phyloP scores from a whole-genome alignment of 2,329 filamentous ascomycete genomes.

The Beauveria sp. region DNA sequence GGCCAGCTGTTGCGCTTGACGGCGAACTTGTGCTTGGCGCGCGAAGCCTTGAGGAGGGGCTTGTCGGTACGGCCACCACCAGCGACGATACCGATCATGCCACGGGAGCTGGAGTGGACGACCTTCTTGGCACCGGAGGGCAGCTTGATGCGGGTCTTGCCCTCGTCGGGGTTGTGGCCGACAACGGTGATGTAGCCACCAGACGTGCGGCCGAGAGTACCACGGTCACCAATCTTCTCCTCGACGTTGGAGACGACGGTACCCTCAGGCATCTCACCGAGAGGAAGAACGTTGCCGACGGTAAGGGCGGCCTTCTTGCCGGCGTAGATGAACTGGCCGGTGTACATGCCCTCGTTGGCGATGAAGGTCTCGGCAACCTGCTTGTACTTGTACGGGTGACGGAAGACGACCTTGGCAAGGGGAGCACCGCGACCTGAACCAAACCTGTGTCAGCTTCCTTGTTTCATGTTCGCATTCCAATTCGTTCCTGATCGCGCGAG shows the following conservation, averaged over 20 bases:
- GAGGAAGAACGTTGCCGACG: conserved; percentile 94
- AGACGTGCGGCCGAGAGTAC: conserved; percentile 90
- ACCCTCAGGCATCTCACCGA: conserved; percentile 94
- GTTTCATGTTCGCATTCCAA: conserved; percentile 13
- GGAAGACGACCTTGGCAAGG: conserved; percentile 94
- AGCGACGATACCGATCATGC: conserved; percentile 99
- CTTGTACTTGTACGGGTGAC: conserved; percentile 98
- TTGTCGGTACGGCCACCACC: conserved; percentile 99
- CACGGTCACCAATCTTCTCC: conserved; percentile 97
- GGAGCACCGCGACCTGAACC: conserved; percentile 72
- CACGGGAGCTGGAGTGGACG: conserved; percentile 81
- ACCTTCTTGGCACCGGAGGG: conserved; percentile 99
- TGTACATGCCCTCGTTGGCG: conserved; percentile 99
- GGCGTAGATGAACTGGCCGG: conserved; percentile 99
- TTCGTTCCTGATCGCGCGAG: conserved; percentile 9
- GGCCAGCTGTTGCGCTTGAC: conserved; percentile 99
- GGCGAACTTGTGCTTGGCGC: conserved; percentile 99
- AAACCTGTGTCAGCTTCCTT: conserved; percentile 20
- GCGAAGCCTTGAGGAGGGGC: conserved; percentile 97
- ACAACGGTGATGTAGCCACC: conserved; percentile 99
- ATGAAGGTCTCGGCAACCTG: conserved; percentile 98
- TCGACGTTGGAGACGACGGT: conserved; percentile 99
- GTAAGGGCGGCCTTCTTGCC: conserved; percentile 97
- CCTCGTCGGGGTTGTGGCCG: conserved; percentile 96
- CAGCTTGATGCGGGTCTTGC: conserved; percentile 99